These are phyloP conservation scores for Candida glucosophila DNA, from an alignment of 1,139 yeast species.

Conservation along the genomic window DNA sequence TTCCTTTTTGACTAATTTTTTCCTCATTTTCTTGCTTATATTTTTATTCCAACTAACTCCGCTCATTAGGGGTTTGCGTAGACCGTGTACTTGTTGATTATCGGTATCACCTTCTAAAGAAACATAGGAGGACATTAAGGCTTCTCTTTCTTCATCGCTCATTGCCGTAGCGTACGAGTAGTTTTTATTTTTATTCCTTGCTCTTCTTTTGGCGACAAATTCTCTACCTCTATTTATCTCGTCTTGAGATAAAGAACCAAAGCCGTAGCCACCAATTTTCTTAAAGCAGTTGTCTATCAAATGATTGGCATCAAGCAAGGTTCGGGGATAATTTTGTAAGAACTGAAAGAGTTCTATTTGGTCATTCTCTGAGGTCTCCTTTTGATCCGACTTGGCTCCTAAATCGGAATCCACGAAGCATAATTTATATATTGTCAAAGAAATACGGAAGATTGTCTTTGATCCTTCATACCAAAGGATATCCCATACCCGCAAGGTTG, in stretches of 20 bases:
- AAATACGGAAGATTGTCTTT: slow-evolving; percentile 73
- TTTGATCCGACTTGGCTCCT: slow-evolving; percentile 8
- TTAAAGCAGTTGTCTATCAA: slow-evolving; percentile 71
- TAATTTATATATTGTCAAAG: slow-evolving; percentile 73
- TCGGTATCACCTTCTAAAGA: slow-evolving; percentile 10
- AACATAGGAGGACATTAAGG: slow-evolving; percentile 16
- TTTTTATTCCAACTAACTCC: slow-evolving; percentile 51
- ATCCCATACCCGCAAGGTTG: slow-evolving; percentile 88
- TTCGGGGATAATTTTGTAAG: slow-evolving; percentile 76
- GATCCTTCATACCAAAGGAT: slow-evolving; percentile 89
- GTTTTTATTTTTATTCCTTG: slow-evolving; percentile 33
- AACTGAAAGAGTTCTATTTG: slow-evolving; percentile 84
- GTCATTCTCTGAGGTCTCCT: slow-evolving; percentile 44
- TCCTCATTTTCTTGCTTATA: slow-evolving; percentile 43
- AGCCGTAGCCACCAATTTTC: slow-evolving; percentile 57
- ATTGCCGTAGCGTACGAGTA: slow-evolving; percentile 23
- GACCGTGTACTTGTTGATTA: slow-evolving; percentile 39
- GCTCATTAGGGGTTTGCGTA: slow-evolving; percentile 44
- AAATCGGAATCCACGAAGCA: slow-evolving; percentile 35
- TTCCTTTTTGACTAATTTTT: slow-evolving; percentile 22
- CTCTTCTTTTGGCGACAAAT: slow-evolving; percentile 61
- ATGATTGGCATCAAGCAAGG: slow-evolving; percentile 58
- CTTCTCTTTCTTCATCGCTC: slow-evolving; percentile 32
- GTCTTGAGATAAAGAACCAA: slow-evolving; percentile 70
- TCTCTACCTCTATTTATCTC: slow-evolving; percentile 71